A percentile compares a stretch with the other conserved stretches of the same genome.
These are phyloP conservation scores for Volvariella volvacea DNA, from an alignment of 1,284 basidiomycete genomes.

Conservation along the genomic window DNA sequence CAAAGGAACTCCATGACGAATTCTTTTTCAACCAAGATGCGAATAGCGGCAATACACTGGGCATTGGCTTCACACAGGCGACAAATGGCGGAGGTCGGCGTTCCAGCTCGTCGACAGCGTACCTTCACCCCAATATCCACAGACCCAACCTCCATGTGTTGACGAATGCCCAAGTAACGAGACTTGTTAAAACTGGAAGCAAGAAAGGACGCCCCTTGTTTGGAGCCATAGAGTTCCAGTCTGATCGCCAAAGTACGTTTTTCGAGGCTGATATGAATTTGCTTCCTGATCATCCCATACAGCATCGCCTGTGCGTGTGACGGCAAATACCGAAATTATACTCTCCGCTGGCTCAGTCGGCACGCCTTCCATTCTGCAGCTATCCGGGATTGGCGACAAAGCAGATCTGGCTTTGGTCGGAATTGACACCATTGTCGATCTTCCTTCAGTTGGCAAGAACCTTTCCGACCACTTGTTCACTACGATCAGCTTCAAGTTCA, in stretches of 20 bases:
- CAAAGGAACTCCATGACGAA: constrained; percentile 15
- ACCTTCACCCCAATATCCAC: constrained; percentile 21
- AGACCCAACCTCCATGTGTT: constrained; percentile 30
- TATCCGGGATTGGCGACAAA: constrained; percentile 18
- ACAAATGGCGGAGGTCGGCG: constrained; percentile 14
- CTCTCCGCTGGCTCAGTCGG: constrained; percentile 17
- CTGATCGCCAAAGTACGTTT: background rate
- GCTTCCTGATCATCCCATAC: background rate
- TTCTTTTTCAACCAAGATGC: constrained; percentile 34
- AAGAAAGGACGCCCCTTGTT: background rate
- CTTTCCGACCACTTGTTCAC: constrained; percentile 16
- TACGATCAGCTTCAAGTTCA: constrained; percentile 8
- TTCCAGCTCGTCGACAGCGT: constrained; percentile 22
- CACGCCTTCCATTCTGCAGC: constrained; percentile 16
- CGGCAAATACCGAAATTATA: constrained; percentile 17
- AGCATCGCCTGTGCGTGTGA: constrained; percentile 1
- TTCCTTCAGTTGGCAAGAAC: constrained; percentile 18
- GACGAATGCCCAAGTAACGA: constrained; percentile 27
- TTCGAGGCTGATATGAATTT: too few relatives aligned
- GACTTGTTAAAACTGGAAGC: constrained; percentile 11
- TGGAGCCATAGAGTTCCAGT: background rate
- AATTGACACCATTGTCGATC: constrained; percentile 13
- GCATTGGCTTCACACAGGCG: constrained; percentile 22
- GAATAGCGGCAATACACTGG: constrained; percentile 28
- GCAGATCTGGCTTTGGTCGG: constrained; percentile 9